Percentiles rank a stretch among this genome's conserved stretches.
These are phyloP conservation scores for Pulveroboletus sp. DNA, from an alignment of 768 basidiomycete genomes.

Conservation along the genomic window DNA sequence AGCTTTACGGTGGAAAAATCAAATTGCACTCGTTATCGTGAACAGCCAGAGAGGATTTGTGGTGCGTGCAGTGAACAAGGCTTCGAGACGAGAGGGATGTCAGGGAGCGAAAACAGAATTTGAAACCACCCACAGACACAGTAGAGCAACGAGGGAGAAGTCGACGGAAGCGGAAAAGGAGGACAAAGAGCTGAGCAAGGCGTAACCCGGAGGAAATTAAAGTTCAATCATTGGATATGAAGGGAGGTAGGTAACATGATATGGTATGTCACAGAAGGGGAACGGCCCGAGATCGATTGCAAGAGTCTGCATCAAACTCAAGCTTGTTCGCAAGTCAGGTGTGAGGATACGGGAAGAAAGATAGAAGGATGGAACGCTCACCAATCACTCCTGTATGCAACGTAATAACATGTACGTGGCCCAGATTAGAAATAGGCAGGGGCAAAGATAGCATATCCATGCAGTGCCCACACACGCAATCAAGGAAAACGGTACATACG, in stretches of 20 bases:
- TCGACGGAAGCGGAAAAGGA: slow-evolving; percentile 5
- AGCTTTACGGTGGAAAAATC: slow-evolving; percentile 4
- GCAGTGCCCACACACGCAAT: slow-evolving; percentile 18
- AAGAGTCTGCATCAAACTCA: slow-evolving; percentile 15
- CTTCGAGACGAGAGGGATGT: background rate
- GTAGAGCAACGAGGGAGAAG: slow-evolving; percentile 4
- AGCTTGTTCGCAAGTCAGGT: slow-evolving; percentile 15
- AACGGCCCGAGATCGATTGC: slow-evolving; percentile 1
- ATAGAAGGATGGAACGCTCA: slow-evolving; percentile 14
- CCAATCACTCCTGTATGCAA: slow-evolving; percentile 16
- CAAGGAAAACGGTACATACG: slow-evolving; percentile 4
- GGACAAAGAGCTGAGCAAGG: background rate
- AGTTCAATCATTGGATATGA: slow-evolving; percentile 29
- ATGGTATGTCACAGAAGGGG: slow-evolving; percentile 6
- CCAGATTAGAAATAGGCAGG: slow-evolving; percentile 16
- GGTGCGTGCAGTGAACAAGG: background rate
- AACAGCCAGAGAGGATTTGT: background rate
- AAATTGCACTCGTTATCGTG: slow-evolving; percentile 8
- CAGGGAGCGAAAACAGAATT: slow-evolving; percentile 1
- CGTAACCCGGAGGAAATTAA: slow-evolving; percentile 8
- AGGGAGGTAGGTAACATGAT: slow-evolving; percentile 12
- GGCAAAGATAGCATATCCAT: slow-evolving; percentile 22
- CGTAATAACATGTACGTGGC: slow-evolving; percentile 21
- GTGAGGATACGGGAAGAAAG: slow-evolving; percentile 1
- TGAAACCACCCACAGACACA: slow-evolving; percentile 6